Base-by-base conservation (phyloP, 371 early-diverging fungal species). In the Mortierella sp. region DNA sequence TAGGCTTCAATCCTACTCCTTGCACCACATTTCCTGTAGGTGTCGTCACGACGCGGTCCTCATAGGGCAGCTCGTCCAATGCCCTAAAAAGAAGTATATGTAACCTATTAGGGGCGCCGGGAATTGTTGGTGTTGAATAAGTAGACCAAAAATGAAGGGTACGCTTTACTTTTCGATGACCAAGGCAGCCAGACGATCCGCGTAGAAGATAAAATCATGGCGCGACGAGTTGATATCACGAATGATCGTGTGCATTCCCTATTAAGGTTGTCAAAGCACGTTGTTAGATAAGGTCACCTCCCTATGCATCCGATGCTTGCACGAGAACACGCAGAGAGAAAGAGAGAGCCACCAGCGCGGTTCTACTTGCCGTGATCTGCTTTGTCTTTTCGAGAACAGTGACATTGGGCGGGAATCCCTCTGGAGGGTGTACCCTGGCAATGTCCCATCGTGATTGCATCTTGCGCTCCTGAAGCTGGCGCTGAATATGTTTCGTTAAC, bases 161-260 rank as follows among this genome's bases (percentile, higher is more conserved):
- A 7, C 34, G 34, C 34, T 10, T 46, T 85, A 88, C 89, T 86
- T 67, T 81, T 97, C 97, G 34, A 95, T 90, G 30, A 95, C 88
- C 61, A 95, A 79, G 9, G 92, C 87, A 18, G 93, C 90, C 41
- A 97, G 79, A 21, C 97, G 85, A 66, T 95, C 95, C 12, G 95
- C 88, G 73, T 93, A 94, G 71, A 95, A 96, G 21, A 95, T 88
- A 80, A 97, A 95, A 71, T 96, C 95, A 66, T 90, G 89, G 55
- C 94, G 84, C n/a, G 79, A 72, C 0, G 93, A 92, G n/a, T 78
- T 78, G 46, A 79, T 67, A 63, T 95, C 89, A 48, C 95, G 87
- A 23, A 96, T 84, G 49, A 94, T 93, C 23, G 96, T 96, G 63
- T 94, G 95, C 63, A 96, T 85, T 10, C 91, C 91, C 81, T 87